phyloP scores from a whole-genome alignment of 805 yeast genomes.

The Yarrowia bubula region DNA sequence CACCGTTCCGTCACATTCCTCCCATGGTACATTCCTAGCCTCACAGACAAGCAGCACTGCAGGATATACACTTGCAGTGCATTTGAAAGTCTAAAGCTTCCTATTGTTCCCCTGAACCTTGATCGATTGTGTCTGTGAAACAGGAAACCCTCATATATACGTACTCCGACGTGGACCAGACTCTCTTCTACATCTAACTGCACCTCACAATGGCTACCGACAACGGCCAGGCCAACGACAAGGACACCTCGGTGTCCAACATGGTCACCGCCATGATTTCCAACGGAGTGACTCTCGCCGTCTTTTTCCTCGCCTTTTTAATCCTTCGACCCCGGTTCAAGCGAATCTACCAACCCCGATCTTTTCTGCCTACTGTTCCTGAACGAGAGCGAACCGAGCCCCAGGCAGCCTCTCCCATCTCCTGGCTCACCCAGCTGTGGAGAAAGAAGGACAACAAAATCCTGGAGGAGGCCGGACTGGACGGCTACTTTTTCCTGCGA shows the following conservation, averaged over 20 bases:
- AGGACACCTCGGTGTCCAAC: constrained; percentile 60
- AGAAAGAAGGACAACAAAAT: constrained; percentile 70
- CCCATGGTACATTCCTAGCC: constrained; percentile 9
- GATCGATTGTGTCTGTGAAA: background rate
- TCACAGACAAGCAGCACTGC: background rate
- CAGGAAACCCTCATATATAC: too few relatives aligned
- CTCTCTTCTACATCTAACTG: background rate
- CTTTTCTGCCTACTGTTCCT: constrained; percentile 57
- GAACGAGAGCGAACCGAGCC: constrained; percentile 57
- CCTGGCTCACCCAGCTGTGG: constrained; percentile 67
- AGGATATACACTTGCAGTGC: background rate
- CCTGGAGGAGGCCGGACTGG: constrained; percentile 86
- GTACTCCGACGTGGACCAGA: background rate
- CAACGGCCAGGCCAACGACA: background rate
- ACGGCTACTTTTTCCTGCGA: constrained; percentile 86
- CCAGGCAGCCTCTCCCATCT: constrained; percentile 61
- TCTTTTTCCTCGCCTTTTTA: constrained; percentile 61
- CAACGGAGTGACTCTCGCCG: constrained; percentile 64
- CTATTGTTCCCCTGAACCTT: constrained; percentile 26
- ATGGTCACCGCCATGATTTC: constrained; percentile 69
- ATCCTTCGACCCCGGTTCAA: constrained; percentile 62
- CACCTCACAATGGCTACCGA: constrained; percentile 3
- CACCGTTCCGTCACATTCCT: background rate
- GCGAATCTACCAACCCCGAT: constrained; percentile 82
- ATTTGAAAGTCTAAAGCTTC: background rate